Percentiles rank a stretch among this genome's conserved stretches.
These are phyloP conservation scores for Chaetomium sp. DNA, from an alignment of 2,329 filamentous ascomycete genomes.

Conservation along the genomic window DNA sequence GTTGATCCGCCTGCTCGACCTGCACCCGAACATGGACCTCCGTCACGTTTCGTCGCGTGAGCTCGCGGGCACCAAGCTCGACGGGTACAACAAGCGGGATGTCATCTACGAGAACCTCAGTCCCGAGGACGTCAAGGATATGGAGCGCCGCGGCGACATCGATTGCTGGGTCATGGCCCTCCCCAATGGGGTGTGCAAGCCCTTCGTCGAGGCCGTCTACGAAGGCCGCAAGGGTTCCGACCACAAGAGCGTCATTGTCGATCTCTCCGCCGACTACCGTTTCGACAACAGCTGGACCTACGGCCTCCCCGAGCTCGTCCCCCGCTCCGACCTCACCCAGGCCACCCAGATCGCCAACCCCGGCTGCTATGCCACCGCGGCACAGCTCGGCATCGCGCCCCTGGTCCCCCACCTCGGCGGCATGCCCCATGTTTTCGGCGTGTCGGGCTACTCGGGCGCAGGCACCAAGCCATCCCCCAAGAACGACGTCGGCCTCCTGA, in stretches of 20 bases:
- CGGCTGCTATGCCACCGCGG: constrained; percentile 90
- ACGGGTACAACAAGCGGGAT: constrained; percentile 85
- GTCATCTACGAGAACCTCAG: constrained; percentile 88
- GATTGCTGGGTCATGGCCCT: constrained; percentile 98
- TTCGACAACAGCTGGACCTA: constrained; percentile 86
- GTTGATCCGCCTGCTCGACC: constrained; percentile 78
- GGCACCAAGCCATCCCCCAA: constrained; percentile 91
- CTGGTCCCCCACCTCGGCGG: constrained; percentile 70
- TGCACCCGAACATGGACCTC: constrained; percentile 84
- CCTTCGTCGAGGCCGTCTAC: constrained; percentile 84
- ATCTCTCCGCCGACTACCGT: constrained; percentile 94
- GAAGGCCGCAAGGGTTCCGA: constrained; percentile 49
- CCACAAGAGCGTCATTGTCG: constrained; percentile 71
- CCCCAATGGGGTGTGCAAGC: constrained; percentile 90
- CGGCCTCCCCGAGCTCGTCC: constrained; percentile 78
- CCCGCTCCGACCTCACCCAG: constrained; percentile 67
- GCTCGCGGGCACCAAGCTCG: constrained; percentile 75
- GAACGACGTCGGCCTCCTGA: constrained; percentile 80
- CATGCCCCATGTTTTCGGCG: constrained; percentile 77
- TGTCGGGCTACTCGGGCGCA: constrained; percentile 90
- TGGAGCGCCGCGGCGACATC: constrained; percentile 77
- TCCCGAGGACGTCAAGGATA: constrained; percentile 76
- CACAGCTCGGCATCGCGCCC: constrained; percentile 82
- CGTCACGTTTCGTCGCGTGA: constrained; percentile 90
- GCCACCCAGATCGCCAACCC: constrained; percentile 84